Evolutionary conservation across 1,284 basidiomycete species (phyloP).

Genomic region (Cryptococcus sp.): DNA sequence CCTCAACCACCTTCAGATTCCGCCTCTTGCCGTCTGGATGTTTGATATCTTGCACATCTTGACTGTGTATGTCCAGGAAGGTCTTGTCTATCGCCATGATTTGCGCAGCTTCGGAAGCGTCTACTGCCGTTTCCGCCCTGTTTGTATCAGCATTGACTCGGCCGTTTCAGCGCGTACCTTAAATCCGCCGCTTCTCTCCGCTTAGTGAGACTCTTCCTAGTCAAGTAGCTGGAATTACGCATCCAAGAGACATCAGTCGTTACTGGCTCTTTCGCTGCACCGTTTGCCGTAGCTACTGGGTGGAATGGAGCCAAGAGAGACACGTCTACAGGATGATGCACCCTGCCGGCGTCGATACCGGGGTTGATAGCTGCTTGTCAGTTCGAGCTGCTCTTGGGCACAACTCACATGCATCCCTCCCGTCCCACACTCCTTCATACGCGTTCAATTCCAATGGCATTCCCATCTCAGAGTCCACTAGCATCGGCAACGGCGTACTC

Average conservation of each 20-base stretch:
- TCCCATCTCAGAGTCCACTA: conserved; percentile 89
- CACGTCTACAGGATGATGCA: conserved; percentile 38
- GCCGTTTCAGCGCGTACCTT: conserved; percentile 5
- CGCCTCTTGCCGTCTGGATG: conserved; percentile 71
- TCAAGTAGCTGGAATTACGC: conserved; percentile 82
- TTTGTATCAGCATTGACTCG: background rate
- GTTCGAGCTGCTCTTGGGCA: conserved; percentile 56
- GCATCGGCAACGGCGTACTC: conserved; percentile 82
- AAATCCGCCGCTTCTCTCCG: conserved; percentile 27
- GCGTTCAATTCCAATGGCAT: conserved; percentile 86
- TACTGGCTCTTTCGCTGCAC: conserved; percentile 14
- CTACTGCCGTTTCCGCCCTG: conserved; percentile 59
- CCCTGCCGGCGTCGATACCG: conserved; percentile 63
- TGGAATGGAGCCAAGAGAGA: conserved; percentile 39
- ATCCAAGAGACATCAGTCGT: conserved; percentile 76
- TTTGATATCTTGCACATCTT: conserved; percentile 61
- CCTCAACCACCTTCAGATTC: conserved; percentile 73
- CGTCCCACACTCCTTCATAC: conserved; percentile 80
- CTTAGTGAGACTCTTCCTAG: conserved; percentile 52
- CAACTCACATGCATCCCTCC: conserved; percentile 67
- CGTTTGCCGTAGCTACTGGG: conserved; percentile 20
- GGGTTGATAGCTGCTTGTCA: conserved; percentile 65
- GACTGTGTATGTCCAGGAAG: conserved; percentile 66
- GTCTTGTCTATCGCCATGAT: conserved; percentile 78
- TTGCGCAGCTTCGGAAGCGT: conserved; percentile 77